phyloP scores from a whole-genome alignment of 2,329 filamentous ascomycete genomes.

The Thielaviopsis punctulata region DNA sequence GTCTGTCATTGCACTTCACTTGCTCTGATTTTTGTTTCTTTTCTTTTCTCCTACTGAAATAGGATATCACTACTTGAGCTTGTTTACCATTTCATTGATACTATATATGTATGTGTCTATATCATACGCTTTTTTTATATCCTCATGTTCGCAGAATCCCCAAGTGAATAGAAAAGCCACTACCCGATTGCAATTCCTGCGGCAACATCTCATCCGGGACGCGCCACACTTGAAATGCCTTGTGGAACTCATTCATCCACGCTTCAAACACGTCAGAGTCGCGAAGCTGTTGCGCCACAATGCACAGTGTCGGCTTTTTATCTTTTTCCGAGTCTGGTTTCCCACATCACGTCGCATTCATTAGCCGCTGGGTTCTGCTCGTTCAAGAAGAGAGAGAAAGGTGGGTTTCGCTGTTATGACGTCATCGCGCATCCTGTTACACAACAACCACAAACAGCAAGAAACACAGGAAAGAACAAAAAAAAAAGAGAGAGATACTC shows the following conservation, averaged over 20 bases:
- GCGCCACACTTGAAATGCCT: conserved; percentile 57
- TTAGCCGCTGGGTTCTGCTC: background rate
- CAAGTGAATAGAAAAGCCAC: conserved; percentile 71
- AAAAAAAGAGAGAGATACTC: background rate
- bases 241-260: conserved; percentile 56
- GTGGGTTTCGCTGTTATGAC: background rate
- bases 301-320: conserved; percentile 43
- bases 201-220: conserved; percentile 47
- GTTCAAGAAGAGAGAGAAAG: no score
- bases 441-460: background rate
- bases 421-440: background rate
- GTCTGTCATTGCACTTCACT: background rate
- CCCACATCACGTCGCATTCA: background rate
- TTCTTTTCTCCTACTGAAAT: background rate
- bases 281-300: conserved; percentile 80
- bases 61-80: background rate
- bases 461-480: background rate
- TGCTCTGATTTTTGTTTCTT: background rate
- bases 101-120: background rate
- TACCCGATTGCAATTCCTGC: conserved; percentile 38
- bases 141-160: conserved; percentile 36
- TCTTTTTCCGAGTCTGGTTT: background rate
- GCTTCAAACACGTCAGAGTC: conserved; percentile 68
- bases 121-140: background rate
- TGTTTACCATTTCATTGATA: background rate